Conservation (phyloP, 768 basidiomycete genomes). For the Suillus spraguei region DNA sequence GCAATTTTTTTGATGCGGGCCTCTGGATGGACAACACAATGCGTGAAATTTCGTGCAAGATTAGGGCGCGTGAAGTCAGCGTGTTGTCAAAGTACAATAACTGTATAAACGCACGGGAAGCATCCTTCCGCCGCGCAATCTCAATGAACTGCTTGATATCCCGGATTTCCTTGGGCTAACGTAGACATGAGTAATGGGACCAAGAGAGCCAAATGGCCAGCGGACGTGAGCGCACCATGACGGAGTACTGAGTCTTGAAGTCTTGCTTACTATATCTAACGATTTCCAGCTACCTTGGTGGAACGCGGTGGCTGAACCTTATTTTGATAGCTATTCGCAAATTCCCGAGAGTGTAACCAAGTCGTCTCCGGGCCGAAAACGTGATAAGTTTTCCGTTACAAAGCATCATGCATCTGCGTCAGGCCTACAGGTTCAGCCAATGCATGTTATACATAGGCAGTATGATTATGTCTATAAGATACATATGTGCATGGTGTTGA, state of each 20-base stretch:
- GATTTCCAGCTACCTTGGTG: background rate
- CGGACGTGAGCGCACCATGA: conserved; percentile 27
- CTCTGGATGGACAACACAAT: conserved; percentile 51
- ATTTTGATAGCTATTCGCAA: conserved; percentile 32
- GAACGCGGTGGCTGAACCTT: conserved; percentile 35
- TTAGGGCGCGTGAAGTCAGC: conserved; percentile 9
- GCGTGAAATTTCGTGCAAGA: background rate
- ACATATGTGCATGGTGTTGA: background rate
- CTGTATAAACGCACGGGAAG: conserved; percentile 71
- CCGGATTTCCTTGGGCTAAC: conserved; percentile 93
- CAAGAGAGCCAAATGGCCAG: background rate
- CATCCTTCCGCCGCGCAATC: conserved; percentile 97
- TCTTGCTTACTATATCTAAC: conserved; percentile 13
- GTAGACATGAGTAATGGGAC: conserved; percentile 12
- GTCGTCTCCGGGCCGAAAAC: background rate
- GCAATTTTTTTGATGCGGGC: conserved; percentile 97
- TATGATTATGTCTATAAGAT: conserved; percentile 1
- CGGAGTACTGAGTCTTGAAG: conserved; percentile 19
- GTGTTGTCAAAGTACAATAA: background rate
- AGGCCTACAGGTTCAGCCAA: background rate
- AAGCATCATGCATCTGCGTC: background rate
- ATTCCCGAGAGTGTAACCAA: conserved; percentile 18
- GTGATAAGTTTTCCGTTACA: background rate
- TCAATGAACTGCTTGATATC: conserved; percentile 99
- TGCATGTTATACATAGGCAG: background rate